These are phyloP conservation scores for Fraxinus xanthoxyloides DNA, from an alignment of 305 asterid species.

Conservation along the genomic window DNA sequence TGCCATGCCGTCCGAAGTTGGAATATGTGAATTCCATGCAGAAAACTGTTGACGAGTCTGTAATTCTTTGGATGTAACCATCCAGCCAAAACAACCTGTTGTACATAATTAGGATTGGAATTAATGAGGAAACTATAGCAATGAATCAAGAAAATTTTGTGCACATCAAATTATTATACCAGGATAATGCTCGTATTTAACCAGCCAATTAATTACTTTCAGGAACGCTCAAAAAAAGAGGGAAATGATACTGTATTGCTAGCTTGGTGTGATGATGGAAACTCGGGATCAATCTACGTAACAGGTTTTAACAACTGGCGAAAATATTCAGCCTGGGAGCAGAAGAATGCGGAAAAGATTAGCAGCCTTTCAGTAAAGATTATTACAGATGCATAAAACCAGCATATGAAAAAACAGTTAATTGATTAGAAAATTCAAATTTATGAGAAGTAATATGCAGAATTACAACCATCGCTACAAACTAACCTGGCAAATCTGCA, in stretches of 20 bases:
- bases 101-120: slow-evolving; percentile 9
- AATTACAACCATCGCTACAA: neutral
- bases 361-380: slow-evolving; percentile 18
- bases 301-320: slow-evolving; percentile 92
- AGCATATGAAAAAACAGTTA: neutral
- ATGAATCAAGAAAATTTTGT: slow-evolving; percentile 19
- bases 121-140: slow-evolving; percentile 12
- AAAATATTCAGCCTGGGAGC: slow-evolving; percentile 76
- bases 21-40: slow-evolving; percentile 34
- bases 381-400: neutral
- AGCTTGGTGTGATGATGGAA: slow-evolving; percentile 37
- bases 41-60: slow-evolving; percentile 32
- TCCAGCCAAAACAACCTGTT: slow-evolving; percentile 44
- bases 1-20: slow-evolving; percentile 38
- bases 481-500: slow-evolving; percentile 82
- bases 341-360: slow-evolving; percentile 4
- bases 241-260: slow-evolving; percentile 28
- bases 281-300: slow-evolving; percentile 56
- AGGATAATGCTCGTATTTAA: slow-evolving; percentile 28
- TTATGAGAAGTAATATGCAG: slow-evolving; percentile 1
- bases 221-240: slow-evolving; percentile 29
- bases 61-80: slow-evolving; percentile 45
- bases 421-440: neutral
- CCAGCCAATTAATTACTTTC: slow-evolving; percentile 30
- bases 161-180: slow-evolving; percentile 33